Conservation (phyloP, 1,139 yeast genomes). For the Meyerozyma carpophila region DNA sequence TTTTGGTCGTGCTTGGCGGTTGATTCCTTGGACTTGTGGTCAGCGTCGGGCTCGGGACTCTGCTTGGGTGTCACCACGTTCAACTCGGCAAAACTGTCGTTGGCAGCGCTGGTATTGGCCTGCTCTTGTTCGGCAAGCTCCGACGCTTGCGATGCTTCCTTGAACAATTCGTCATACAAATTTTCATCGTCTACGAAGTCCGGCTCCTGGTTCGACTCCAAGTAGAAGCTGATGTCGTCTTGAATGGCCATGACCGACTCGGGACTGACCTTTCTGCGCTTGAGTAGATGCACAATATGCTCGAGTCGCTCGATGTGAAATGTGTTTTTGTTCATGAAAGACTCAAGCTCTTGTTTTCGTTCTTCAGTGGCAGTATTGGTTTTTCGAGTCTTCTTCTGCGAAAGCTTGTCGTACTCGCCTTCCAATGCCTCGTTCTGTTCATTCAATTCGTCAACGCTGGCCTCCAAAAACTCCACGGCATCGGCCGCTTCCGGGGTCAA, state of each 20-base stretch:
- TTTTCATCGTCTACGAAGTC: slow-evolving; percentile 35
- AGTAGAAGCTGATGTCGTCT: slow-evolving; percentile 36
- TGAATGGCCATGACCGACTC: slow-evolving; percentile 28
- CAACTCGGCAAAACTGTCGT: slow-evolving; percentile 1
- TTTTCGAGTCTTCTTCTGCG: slow-evolving; percentile 37
- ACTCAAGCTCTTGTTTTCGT: slow-evolving; percentile 39
- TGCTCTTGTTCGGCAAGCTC: neutral
- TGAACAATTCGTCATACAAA: slow-evolving; percentile 39
- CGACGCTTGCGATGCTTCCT: slow-evolving; percentile 10
- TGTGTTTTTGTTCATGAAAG: slow-evolving; percentile 27
- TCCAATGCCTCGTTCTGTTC: slow-evolving; percentile 33
- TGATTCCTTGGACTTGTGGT: neutral
- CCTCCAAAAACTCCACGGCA: slow-evolving; percentile 27
- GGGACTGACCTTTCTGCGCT: slow-evolving; percentile 10
- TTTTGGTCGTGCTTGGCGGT: neutral
- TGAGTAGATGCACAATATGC: slow-evolving; percentile 27
- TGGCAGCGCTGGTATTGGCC: neutral
- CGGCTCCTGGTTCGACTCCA: slow-evolving; percentile 36
- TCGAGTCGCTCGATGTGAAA: slow-evolving; percentile 38
- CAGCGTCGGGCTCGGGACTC: neutral
- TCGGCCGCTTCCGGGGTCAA: slow-evolving; percentile 34
- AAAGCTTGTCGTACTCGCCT: slow-evolving; percentile 31
- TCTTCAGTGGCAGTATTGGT: slow-evolving; percentile 34
- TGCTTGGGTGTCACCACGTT: neutral
- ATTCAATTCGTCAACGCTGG: slow-evolving; percentile 24